A percentile compares a stretch with the other conserved stretches of the same genome.
These are phyloP conservation scores for Canavalia gladiata DNA, from an alignment of 306 rosid genomes.

Conservation along the genomic window DNA sequence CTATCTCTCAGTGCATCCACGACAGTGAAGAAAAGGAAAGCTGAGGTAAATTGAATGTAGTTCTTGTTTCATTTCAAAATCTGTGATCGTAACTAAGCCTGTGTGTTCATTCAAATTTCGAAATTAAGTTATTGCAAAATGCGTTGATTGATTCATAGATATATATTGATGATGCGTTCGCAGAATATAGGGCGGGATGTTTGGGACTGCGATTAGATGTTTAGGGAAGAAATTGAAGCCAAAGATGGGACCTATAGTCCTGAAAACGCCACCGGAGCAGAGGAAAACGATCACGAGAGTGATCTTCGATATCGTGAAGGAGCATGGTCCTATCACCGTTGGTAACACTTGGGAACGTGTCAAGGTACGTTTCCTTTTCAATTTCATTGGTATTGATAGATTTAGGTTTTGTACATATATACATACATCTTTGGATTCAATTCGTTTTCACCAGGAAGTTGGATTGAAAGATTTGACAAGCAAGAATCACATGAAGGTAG, in stretches of 20 bases:
- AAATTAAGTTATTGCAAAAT: not conserved
- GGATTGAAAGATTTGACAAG: slow-evolving; percentile 82
- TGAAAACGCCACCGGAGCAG: slow-evolving; percentile 83
- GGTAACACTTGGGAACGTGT: slow-evolving; percentile 83
- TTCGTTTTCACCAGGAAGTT: slow-evolving; percentile 60
- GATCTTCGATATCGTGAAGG: slow-evolving; percentile 80
- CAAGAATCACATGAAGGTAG: slow-evolving; percentile 88
- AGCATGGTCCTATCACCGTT: slow-evolving; percentile 90
- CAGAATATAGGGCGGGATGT: slow-evolving; percentile 51
- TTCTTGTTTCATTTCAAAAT: not conserved
- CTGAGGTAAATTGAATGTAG: too few relatives aligned
- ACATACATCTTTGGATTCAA: too few relatives aligned
- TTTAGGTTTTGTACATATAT: too few relatives aligned
- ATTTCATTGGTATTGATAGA: not conserved
- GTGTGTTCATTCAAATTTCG: not conserved
- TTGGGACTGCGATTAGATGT: slow-evolving; percentile 68
- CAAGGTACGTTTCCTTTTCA: slow-evolving; percentile 6
- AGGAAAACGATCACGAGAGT: slow-evolving; percentile 75
- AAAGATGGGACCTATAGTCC: slow-evolving; percentile 68
- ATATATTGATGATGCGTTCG: not conserved
- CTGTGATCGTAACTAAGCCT: too few relatives aligned
- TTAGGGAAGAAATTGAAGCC: slow-evolving; percentile 80
- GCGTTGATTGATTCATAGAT: not conserved
- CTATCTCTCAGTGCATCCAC: not conserved
- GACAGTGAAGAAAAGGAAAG: not conserved